A percentile compares a stretch with the other conserved stretches of the same genome.
phyloP scores from a whole-genome alignment of 495 filamentous ascomycete genomes.

The Talaromyces wortmannii region DNA sequence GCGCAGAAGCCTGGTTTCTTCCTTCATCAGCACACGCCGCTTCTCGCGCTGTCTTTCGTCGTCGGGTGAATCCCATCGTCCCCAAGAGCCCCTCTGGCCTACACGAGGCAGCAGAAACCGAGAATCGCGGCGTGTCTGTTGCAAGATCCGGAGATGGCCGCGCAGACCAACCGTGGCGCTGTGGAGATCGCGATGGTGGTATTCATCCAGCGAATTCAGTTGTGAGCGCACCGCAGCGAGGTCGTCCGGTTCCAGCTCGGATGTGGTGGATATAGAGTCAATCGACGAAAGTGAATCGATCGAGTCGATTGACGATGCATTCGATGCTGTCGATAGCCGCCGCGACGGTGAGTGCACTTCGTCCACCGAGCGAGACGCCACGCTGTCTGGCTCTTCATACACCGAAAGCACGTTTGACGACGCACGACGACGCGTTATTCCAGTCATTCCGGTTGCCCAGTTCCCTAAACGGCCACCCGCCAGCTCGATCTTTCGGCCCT shows the following conservation, averaged over 20 bases:
- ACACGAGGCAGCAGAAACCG: slow-evolving; percentile 12
- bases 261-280: slow-evolving; percentile 33
- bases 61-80: slow-evolving; percentile 34
- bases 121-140: slow-evolving; percentile 30
- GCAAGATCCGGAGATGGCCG: slow-evolving; percentile 25
- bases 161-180: slow-evolving; percentile 33
- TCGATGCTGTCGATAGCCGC: slow-evolving; percentile 26
- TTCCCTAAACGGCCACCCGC: background rate
- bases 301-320: slow-evolving; percentile 28
- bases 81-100: slow-evolving; percentile 17
- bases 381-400: background rate
- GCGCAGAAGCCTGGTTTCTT: slow-evolving; percentile 29
- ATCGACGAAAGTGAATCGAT: slow-evolving; percentile 34
- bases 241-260: slow-evolving; percentile 33
- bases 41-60: slow-evolving; percentile 23
- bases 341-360: slow-evolving; percentile 8
- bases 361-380: background rate
- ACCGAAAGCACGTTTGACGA: background rate
- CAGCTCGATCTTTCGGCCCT: slow-evolving; percentile 18
- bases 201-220: slow-evolving; percentile 27
- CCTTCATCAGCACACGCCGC: slow-evolving; percentile 27
- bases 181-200: slow-evolving; percentile 33
- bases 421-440: background rate
- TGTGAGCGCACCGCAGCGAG: slow-evolving; percentile 33
- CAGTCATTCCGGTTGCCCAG: background rate